These are phyloP conservation scores for Jacaranda copaia DNA, from an alignment of 257 asterid genomes.

Conservation along the genomic window DNA sequence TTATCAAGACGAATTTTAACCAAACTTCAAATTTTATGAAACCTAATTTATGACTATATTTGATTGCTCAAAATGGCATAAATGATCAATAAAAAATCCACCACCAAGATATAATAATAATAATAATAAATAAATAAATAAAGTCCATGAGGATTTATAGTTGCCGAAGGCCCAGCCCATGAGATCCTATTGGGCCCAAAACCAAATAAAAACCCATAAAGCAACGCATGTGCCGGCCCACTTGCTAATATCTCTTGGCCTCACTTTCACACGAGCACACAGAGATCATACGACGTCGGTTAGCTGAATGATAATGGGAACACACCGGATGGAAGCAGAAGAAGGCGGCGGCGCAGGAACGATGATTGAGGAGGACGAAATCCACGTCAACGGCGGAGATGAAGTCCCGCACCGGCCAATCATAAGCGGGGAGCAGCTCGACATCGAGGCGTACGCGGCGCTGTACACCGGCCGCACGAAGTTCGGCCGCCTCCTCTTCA, in stretches of 20 bases:
- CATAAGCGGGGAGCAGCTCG: conserved; percentile 71
- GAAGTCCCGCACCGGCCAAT: conserved; percentile 60
- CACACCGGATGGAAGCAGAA: conserved; percentile 50
- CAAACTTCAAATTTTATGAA: too few species aligned
- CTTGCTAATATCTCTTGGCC: not conserved
- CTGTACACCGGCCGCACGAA: conserved; percentile 69
- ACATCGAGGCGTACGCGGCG: conserved; percentile 73
- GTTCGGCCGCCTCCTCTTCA: conserved; percentile 56
- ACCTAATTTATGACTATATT: too few species aligned
- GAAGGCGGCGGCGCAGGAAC: conserved; percentile 46
- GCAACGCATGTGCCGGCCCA: not conserved
- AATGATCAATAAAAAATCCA: too few species aligned
- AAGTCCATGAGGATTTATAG: too few species aligned
- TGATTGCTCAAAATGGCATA: too few species aligned
- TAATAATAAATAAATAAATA: too few species aligned
- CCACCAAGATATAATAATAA: too few species aligned
- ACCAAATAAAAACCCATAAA: not conserved
- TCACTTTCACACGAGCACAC: not conserved
- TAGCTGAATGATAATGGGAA: not conserved
- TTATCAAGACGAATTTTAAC: too few species aligned
- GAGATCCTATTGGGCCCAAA: not conserved
- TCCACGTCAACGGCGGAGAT: conserved; percentile 48
- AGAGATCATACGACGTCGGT: too few species aligned
- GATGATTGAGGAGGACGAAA: conserved; percentile 46
- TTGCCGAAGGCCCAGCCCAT: not conserved